Evolutionary conservation across 495 filamentous ascomycete species (phyloP).

Genomic region (Eremomyces bilateralis): DNA sequence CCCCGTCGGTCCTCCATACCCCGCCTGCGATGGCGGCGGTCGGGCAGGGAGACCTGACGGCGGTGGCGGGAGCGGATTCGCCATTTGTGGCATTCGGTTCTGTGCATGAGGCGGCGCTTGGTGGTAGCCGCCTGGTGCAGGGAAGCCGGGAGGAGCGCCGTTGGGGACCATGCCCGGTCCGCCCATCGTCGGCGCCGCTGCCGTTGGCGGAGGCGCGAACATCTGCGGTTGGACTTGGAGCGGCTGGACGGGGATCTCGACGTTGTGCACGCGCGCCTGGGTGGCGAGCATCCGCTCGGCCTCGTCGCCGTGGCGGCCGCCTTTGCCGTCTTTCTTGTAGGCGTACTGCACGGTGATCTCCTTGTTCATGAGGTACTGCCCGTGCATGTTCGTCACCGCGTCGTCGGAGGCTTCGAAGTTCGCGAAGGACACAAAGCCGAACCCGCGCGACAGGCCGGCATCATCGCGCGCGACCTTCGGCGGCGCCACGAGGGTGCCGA

Average conservation of each 20-base stretch:
- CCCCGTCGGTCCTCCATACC: constrained; percentile 54
- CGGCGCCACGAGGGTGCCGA: constrained; percentile 60
- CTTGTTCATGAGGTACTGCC: constrained; percentile 93
- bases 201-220: constrained; percentile 23
- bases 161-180: constrained; percentile 22
- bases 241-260: constrained; percentile 45
- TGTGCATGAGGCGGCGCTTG: constrained; percentile 1
- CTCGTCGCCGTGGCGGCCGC: constrained; percentile 85
- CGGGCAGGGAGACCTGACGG: constrained; percentile 60
- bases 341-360: constrained; percentile 91
- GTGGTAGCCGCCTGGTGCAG: constrained; percentile 8
- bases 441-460: constrained; percentile 76
- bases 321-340: constrained; percentile 98
- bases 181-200: constrained; percentile 10
- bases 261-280: constrained; percentile 85
- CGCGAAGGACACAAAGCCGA: constrained; percentile 87
- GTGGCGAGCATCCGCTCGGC: constrained; percentile 84
- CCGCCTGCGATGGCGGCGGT: constrained; percentile 55
- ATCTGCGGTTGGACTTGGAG: constrained; percentile 28
- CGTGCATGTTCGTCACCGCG: constrained; percentile 82
- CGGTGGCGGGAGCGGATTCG: constrained; percentile 28
- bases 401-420: constrained; percentile 90
- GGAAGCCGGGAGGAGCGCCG: constrained; percentile 12
- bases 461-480: constrained; percentile 93
- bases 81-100: constrained; percentile 7